phyloP scores from a whole-genome alignment of 2,329 filamentous ascomycete species.

The Trichoderma gracile region DNA sequence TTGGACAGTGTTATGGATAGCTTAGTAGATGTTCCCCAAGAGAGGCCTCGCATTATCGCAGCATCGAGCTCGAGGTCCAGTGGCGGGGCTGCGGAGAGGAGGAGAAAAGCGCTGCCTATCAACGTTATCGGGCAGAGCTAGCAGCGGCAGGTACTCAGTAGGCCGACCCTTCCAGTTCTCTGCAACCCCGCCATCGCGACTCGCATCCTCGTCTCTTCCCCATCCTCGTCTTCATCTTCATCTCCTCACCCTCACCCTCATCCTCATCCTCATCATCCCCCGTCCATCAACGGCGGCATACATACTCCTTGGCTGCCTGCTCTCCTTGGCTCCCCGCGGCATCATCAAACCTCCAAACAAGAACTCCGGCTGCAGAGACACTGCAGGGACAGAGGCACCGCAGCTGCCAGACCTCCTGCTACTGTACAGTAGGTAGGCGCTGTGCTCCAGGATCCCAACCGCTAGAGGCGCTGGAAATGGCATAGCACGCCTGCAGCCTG shows the following conservation, averaged over 20 bases:
- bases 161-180: background rate
- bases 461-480: slow-evolving; percentile 18
- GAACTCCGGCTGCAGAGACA: background rate
- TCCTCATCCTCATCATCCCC: background rate
- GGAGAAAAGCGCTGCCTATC: slow-evolving; percentile 3
- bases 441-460: slow-evolving; percentile 15
- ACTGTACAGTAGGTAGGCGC: slow-evolving; percentile 10
- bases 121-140: slow-evolving; percentile 2
- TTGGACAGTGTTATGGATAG: background rate
- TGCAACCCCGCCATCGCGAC: slow-evolving; percentile 16
- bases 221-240: background rate
- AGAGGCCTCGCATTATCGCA: background rate
- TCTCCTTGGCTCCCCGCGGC: background rate
- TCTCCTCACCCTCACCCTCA: background rate
- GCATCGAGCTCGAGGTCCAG: background rate
- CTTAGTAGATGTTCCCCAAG: no score
- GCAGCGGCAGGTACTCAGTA: slow-evolving; percentile 8
- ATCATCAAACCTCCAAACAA: background rate
- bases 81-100: background rate
- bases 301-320: background rate
- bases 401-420: slow-evolving; percentile 9
- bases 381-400: background rate
- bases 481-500: slow-evolving; percentile 25
- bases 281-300: no score
- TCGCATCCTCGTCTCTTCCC: background rate